These are phyloP conservation scores for Colletotrichum abscissum DNA, from an alignment of 2,329 filamentous ascomycete species.

Conservation along the genomic window DNA sequence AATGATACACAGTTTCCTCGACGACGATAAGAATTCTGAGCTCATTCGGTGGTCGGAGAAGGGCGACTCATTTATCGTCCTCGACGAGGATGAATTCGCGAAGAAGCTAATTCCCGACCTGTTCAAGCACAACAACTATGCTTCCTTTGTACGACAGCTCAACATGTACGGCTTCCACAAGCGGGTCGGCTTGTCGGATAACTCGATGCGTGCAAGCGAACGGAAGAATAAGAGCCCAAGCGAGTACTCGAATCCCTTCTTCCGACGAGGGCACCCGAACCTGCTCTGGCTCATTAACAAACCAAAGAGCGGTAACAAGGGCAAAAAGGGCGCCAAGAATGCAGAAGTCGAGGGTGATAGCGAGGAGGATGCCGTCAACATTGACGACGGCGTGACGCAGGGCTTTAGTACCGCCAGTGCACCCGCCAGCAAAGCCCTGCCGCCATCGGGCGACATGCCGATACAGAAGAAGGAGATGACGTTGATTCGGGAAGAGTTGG, in stretches of 20 bases:
- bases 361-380: slow-evolving; percentile 58
- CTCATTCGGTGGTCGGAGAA: slow-evolving; percentile 97
- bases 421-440: slow-evolving; percentile 48
- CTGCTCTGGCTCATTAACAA: slow-evolving; percentile 97
- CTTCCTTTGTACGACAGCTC: slow-evolving; percentile 92
- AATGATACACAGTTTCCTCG: slow-evolving; percentile 77
- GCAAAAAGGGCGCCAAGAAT: slow-evolving; percentile 72
- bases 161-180: slow-evolving; percentile 99
- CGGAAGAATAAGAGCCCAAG: slow-evolving; percentile 97
- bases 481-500: slow-evolving; percentile 82
- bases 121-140: slow-evolving; percentile 99
- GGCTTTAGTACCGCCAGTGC: slow-evolving; percentile 38
- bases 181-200: slow-evolving; percentile 90
- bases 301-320: slow-evolving; percentile 77
- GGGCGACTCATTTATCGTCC: slow-evolving; percentile 94
- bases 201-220: slow-evolving; percentile 97
- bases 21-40: slow-evolving; percentile 92
- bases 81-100: slow-evolving; percentile 98
- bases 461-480: slow-evolving; percentile 79
- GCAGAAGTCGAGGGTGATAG: slow-evolving; percentile 80
- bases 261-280: slow-evolving; percentile 91
- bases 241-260: slow-evolving; percentile 98
- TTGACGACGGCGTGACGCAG: slow-evolving; percentile 49
- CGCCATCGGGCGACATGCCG: slow-evolving; percentile 58
- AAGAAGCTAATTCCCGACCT: slow-evolving; percentile 96